Conservation (phyloP, 495 filamentous ascomycete genomes). For the Penicillium waksmanii region DNA sequence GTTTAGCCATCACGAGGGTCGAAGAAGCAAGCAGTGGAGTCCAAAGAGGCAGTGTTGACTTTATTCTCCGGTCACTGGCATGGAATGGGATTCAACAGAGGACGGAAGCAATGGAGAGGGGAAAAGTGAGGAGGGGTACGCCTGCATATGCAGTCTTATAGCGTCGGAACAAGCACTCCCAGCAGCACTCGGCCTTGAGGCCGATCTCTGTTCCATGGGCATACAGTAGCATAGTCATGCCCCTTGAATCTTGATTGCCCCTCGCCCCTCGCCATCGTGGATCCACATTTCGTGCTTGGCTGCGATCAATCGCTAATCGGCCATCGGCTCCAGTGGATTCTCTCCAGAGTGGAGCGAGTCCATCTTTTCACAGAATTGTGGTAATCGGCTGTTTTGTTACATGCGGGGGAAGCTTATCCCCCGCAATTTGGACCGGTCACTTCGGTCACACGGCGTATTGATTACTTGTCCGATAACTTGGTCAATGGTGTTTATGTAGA, state of each 20-base stretch:
- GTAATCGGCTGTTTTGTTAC: conserved; percentile 19
- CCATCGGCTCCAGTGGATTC: conserved; percentile 27
- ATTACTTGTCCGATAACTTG: too few relatives aligned
- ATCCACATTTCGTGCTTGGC: conserved; percentile 26
- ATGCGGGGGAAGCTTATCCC: conserved; percentile 22
- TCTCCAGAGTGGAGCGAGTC: background rate
- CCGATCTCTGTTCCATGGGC: background rate
- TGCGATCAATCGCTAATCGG: conserved; percentile 33
- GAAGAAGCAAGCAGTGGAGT: background rate
- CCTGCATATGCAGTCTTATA: conserved; percentile 17
- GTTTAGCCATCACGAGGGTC: conserved; percentile 36
- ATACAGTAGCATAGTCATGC: background rate
- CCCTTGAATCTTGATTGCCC: background rate
- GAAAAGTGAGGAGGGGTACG: conserved; percentile 4
- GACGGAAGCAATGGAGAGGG: background rate
- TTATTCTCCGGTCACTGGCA: background rate
- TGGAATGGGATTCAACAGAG: background rate
- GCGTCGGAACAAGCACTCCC: background rate
- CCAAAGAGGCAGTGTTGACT: background rate
- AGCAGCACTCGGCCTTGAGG: conserved; percentile 1
- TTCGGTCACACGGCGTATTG: background rate
- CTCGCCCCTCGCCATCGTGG: conserved; percentile 7
- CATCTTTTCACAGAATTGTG: background rate
- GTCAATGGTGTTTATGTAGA: too few relatives aligned
- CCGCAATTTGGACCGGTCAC: background rate